Evolutionary conservation across 495 filamentous ascomycete species (phyloP), one percentile per base, ranked within the genome.

Genomic region (Aspergillus bertholletiae): DNA sequence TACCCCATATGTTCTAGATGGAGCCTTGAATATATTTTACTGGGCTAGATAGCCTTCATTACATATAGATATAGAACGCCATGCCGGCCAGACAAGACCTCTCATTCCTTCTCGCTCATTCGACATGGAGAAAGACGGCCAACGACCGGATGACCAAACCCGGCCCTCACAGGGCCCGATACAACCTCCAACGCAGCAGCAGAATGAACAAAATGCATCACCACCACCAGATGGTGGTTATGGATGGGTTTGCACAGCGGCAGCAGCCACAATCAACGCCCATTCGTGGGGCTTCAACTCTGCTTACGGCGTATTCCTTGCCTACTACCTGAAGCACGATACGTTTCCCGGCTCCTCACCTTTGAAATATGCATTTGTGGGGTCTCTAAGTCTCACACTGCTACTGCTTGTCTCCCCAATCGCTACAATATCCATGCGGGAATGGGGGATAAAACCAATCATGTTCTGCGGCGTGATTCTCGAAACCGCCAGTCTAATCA

Each of bases 281-380:
- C 80, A 80, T 58, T 79, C 81, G 2, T 85, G 83, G 83, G 83
- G 83, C 5, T 61, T 85, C 37, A 81, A 81, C 54, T 74, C 70
- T 46, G 75, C 79, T 2, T 88, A 80, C 57, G 81, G 80, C 15
- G 80, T 89, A 12, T 88, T 83, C 64, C 79, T 88, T 0, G 78
- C 80, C 4, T 79, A 85, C 61, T 90, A 87, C 59, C 72, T 88
- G 6, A 69, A 73, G 20, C 68, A 79, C 17, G 66, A 79, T 22
- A 66, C 67, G 13, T 86, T 81, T 54, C 75, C 79, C 0, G 76
- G 71, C 5, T 69, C 83, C 0, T 80, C 75, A 1, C 64, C 74
- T 0, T 64, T 86, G 0, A 73, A 81, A 5, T 90, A 80, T 64
- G 87, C 86, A 41, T 88, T 88, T 57, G 76, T 90, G 11, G 86